Conservation (phyloP, 2,329 filamentous ascomycete species). For the Fusarium foetens region DNA sequence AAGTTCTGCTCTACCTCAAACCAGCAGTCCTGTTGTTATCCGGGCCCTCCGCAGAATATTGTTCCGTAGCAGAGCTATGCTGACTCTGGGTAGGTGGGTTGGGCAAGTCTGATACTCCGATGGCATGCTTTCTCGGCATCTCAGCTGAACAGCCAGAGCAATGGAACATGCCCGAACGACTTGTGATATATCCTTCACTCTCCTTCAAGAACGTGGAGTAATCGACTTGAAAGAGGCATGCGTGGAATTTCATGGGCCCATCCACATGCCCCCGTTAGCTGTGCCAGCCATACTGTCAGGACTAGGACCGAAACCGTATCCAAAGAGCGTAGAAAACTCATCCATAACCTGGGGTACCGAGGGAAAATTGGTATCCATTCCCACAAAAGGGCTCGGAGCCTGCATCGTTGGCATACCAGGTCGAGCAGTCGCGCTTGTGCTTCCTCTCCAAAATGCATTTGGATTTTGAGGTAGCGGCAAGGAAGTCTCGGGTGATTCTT, state of each 20-base stretch:
- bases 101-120: neutral
- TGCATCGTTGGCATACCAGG: constrained; percentile 43
- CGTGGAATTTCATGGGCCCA: constrained; percentile 40
- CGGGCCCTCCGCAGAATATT: neutral
- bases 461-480: constrained; percentile 40
- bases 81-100: neutral
- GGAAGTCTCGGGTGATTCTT: constrained; percentile 38
- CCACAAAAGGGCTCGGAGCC: constrained; percentile 50
- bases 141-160: neutral
- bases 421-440: constrained; percentile 35
- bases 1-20: neutral
- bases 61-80: neutral
- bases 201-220: neutral
- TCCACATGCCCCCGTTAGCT: constrained; percentile 43
- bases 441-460: constrained; percentile 38
- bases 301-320: constrained; percentile 47
- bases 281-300: constrained; percentile 44
- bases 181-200: constrained; percentile 13
- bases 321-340: constrained; percentile 50
- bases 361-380: constrained; percentile 51
- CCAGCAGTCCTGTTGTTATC: neutral
- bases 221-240: neutral
- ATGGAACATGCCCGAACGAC: neutral
- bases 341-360: constrained; percentile 53
- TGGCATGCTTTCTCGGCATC: neutral